Evolutionary conservation across 176 grass and related monocot species (phyloP).

Genomic region (Bolboschoenus planiculmis): DNA sequence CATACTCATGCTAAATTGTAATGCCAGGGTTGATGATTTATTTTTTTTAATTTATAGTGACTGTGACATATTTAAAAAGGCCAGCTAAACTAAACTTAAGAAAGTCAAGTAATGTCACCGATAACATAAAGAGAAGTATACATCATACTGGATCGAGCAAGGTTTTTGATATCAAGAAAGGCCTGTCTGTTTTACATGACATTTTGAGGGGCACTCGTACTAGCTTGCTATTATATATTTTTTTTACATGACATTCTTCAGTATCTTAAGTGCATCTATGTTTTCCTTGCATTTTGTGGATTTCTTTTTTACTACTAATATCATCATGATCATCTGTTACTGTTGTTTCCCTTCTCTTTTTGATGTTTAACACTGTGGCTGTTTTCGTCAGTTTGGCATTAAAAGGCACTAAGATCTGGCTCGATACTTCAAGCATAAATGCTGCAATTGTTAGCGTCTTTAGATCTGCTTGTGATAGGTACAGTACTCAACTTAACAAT

Average conservation of each 20-base stretch:
- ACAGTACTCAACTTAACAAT: conserved; percentile 23
- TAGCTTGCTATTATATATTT: background rate
- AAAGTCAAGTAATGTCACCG: background rate
- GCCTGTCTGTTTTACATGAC: too few relatives aligned
- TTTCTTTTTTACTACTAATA: background rate
- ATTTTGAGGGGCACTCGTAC: background rate
- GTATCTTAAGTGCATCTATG: background rate
- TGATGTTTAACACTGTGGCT: conserved; percentile 16
- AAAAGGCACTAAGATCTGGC: conserved; percentile 65
- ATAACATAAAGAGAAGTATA: background rate
- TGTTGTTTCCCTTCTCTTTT: conserved; percentile 3
- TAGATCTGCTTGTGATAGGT: conserved; percentile 47
- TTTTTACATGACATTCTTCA: background rate
- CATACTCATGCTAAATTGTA: background rate
- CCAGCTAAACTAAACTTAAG: background rate
- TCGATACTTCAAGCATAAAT: conserved; percentile 90
- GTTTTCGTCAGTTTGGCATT: conserved; percentile 60
- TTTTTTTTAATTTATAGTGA: background rate
- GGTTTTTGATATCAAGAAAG: background rate
- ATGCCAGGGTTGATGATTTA: background rate
- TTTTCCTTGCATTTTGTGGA: background rate
- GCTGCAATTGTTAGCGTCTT: conserved; percentile 74
- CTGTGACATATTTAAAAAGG: background rate
- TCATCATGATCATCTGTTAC: background rate
- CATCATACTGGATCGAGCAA: background rate